These are phyloP conservation scores for Darksidea phi DNA, from an alignment of 495 filamentous ascomycete genomes.

Conservation along the genomic window DNA sequence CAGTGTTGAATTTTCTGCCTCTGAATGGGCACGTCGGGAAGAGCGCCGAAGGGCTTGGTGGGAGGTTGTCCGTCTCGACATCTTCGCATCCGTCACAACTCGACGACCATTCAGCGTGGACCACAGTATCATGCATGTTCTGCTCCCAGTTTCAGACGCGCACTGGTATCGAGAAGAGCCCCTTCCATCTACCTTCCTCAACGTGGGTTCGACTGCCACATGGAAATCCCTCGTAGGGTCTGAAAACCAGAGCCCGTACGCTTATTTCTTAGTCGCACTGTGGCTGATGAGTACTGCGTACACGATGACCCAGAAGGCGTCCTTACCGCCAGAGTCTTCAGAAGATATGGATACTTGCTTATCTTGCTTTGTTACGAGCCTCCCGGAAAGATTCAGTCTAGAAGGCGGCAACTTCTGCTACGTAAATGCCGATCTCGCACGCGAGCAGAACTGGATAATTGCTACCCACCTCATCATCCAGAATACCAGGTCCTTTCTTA, in stretches of 20 bases:
- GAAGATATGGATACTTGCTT: background rate
- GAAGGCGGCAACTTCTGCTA: background rate
- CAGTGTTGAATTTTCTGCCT: background rate
- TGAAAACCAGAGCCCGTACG: background rate
- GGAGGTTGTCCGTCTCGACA: background rate
- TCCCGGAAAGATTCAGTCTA: background rate
- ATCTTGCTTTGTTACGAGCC: background rate
- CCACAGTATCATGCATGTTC: background rate
- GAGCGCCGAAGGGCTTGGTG: background rate
- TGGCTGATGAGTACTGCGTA: background rate
- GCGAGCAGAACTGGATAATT: background rate
- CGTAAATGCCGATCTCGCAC: background rate
- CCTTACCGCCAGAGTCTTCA: background rate
- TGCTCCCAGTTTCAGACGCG: background rate
- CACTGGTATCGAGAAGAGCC: background rate
- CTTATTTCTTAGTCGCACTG: background rate
- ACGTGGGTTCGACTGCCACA: background rate
- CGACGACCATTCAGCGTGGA: background rate
- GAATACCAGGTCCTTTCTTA: background rate
- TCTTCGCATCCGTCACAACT: background rate
- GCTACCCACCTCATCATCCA: background rate
- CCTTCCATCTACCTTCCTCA: background rate
- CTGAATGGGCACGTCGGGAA: background rate
- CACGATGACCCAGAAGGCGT: background rate
- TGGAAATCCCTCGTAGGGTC: background rate